phyloP scores from a whole-genome alignment of 2,329 filamentous ascomycete genomes.

The Paecilomyces fulvus region DNA sequence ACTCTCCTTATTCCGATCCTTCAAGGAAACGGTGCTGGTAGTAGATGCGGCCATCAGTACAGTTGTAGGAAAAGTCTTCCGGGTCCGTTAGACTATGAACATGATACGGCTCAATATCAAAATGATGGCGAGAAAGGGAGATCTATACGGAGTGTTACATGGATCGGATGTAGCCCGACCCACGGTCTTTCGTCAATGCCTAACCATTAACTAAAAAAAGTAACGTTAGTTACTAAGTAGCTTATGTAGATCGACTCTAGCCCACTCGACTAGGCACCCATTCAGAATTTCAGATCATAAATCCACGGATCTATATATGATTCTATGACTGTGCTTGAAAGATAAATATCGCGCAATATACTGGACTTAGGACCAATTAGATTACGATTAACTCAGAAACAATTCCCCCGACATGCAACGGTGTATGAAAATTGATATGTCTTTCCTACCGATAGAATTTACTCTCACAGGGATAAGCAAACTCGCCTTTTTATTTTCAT shows the following conservation, averaged over 20 bases:
- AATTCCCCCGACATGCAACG: neutral
- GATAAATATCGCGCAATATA: neutral
- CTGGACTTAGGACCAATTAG: neutral
- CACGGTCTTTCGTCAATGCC: neutral
- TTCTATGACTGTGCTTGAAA: neutral
- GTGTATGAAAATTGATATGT: neutral
- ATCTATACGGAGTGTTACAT: neutral
- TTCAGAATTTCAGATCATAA: neutral
- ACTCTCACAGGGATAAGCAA: neutral
- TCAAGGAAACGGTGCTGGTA: neutral
- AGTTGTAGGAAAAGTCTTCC: neutral
- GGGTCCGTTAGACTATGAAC: neutral
- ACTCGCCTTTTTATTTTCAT: neutral
- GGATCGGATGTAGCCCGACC: neutral
- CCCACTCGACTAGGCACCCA: neutral
- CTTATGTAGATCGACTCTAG: too few relatives aligned
- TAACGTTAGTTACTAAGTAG: too few relatives aligned
- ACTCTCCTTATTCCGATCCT: neutral
- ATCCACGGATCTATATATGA: neutral
- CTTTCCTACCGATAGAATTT: neutral
- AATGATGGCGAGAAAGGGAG: neutral
- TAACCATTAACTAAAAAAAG: too few relatives aligned
- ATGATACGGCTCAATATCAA: neutral
- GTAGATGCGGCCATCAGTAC: neutral
- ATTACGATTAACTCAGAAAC: neutral